A percentile compares a stretch with the other conserved stretches of the same genome.
Conservation (phyloP, 257 asterid genomes). For the Solanum okadae region DNA sequence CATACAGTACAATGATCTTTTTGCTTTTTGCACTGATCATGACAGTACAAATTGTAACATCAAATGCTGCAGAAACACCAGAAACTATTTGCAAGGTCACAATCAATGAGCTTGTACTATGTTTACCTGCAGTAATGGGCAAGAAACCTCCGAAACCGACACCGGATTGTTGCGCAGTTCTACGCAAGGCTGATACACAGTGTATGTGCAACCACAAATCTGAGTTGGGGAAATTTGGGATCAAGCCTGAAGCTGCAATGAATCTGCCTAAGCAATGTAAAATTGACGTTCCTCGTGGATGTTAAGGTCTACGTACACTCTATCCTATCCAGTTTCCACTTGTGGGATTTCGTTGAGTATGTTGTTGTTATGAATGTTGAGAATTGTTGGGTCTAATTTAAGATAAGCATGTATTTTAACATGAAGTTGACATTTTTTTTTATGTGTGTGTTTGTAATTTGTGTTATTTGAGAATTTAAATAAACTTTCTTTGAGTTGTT, state of each 20-base stretch:
- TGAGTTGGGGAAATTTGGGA: conserved; percentile 16
- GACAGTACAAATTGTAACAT: not conserved
- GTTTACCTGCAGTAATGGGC: conserved; percentile 46
- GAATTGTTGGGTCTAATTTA: not conserved
- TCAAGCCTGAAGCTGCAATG: conserved; percentile 32
- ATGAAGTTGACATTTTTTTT: not conserved
- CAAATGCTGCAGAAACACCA: conserved; percentile 2
- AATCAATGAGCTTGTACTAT: conserved; percentile 27
- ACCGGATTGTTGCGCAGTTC: conserved; percentile 22
- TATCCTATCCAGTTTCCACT: rapidly evolving
- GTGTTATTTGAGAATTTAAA: not conserved
- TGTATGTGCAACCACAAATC: conserved; percentile 40
- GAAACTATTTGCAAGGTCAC: conserved; percentile 32
- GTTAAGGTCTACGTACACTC: not conserved
- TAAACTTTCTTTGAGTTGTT: not conserved
- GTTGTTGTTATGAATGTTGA: not conserved
- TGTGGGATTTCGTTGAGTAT: rapidly evolving
- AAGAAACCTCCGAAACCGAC: conserved; percentile 31
- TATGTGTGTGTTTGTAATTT: not conserved
- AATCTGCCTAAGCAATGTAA: conserved; percentile 33
- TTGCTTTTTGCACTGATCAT: not conserved
- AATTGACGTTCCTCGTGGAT: conserved; percentile 16
- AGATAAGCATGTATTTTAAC: not conserved
- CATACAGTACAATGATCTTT: not conserved
- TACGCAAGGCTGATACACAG: conserved; percentile 22